Base-by-base conservation (phyloP, 345 rosid species). In the Acer saccharum region DNA sequence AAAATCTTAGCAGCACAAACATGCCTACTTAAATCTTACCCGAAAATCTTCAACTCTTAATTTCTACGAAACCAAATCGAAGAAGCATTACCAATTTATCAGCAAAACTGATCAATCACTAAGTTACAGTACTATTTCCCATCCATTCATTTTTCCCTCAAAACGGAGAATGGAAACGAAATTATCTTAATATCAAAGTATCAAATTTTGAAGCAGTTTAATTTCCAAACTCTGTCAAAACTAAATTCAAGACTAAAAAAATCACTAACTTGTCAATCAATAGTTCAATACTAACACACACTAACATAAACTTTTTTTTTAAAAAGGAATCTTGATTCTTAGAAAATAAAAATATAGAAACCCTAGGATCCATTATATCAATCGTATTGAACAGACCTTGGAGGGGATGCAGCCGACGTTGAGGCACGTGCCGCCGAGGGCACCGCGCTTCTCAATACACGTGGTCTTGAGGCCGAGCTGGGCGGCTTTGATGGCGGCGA, bases 381-480 rank as follows among this genome's bases (percentile, higher is more conserved):
- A 57, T 72, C 20, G 2, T 18, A 17, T 18, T 3, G 32, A 69
- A 35, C 50, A 67, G 69, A 94, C 99, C 98, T 97, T 97, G 10
- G 99, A 94, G 70, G 99, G 99, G 83, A 97, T 97, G 85, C 98
- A 97, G 2, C 99, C 99, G 44, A 97, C 98, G 88, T 97, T 94
- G 76, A 97, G 99, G 86, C 98, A 97, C 25, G 99, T 97, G 39
- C 99, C 99, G 54, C 99, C 99, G 72, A 97, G 98, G 74, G 96
- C 43, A 1, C 99, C 98, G 16, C 98, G 98, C 78, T 92, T 94
- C 89, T 97, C 99, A 86, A 94, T 90, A 78, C 99, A 97, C 65
- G 99, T 91, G 11, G 98, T 97, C 82, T 97, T 97, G 79, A 94
- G 97, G 16, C 99, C 99, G 0, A 94, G 88, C 90, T 97, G 99